Percentiles rank a stretch among this genome's conserved stretches.
Evolutionary conservation across 1,284 basidiomycete genomes (phyloP).

Genomic region (Pisolithus thermaeus): DNA sequence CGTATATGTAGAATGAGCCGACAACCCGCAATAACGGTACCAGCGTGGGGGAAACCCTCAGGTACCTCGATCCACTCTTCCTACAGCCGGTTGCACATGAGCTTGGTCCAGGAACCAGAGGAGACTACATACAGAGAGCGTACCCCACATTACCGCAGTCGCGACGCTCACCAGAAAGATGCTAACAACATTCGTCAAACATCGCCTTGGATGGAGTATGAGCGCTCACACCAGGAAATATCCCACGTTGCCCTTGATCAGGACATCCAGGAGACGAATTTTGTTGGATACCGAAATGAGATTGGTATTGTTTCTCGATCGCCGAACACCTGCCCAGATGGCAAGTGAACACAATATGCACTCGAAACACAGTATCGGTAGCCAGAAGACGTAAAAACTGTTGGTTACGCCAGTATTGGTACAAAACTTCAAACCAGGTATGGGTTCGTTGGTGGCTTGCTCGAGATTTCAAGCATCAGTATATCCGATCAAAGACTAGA

Average conservation of each 20-base stretch:
- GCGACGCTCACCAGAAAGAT: background rate
- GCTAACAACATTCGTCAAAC: background rate
- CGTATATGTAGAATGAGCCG: slow-evolving; percentile 2
- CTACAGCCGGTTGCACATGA: background rate
- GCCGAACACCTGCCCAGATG: background rate
- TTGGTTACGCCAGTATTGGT: background rate
- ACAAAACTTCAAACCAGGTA: slow-evolving; percentile 2
- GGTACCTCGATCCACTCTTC: slow-evolving; percentile 2
- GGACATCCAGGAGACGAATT: slow-evolving; percentile 1
- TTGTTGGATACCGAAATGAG: background rate
- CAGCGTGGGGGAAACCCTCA: slow-evolving; percentile 1
- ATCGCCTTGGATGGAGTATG: background rate
- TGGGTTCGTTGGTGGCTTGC: background rate
- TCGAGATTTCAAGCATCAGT: background rate
- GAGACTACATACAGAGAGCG: background rate
- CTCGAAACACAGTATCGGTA: background rate
- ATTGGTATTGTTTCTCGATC: background rate
- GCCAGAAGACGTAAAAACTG: slow-evolving; percentile 1
- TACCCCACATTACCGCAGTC: slow-evolving; percentile 4
- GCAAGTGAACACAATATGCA: background rate
- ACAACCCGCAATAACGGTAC: slow-evolving; percentile 1
- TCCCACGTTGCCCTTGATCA: slow-evolving; percentile 1
- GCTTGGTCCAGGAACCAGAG: background rate
- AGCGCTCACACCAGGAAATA: slow-evolving; percentile 3
- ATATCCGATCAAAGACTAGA: background rate